Percentiles rank a stretch among this genome's conserved stretches.
These are phyloP conservation scores for Chloropicon primus DNA, from an alignment of 139 green algal genomes.

Conservation along the genomic window DNA sequence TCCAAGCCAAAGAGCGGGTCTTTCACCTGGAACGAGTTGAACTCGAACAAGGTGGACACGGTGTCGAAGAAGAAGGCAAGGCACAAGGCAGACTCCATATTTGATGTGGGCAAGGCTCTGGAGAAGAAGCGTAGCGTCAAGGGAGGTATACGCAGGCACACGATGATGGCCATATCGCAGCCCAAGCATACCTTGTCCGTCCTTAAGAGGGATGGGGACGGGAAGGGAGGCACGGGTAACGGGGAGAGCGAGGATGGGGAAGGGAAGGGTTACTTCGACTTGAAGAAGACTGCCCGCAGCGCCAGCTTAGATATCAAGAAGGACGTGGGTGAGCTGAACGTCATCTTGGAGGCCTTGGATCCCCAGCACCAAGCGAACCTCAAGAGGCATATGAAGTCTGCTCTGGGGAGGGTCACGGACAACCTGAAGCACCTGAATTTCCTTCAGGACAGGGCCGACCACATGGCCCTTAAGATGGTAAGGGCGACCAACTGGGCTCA, in stretches of 20 bases:
- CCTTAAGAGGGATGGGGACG: background rate
- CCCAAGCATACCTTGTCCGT: background rate
- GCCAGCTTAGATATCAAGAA: background rate
- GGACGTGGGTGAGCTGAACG: background rate
- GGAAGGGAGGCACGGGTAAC: background rate
- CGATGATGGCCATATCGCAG: background rate
- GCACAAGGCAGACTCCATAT: background rate
- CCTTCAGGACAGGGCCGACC: background rate
- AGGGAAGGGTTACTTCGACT: background rate
- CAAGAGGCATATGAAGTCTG: background rate
- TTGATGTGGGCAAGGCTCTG: background rate
- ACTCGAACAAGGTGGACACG: background rate
- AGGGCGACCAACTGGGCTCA: background rate
- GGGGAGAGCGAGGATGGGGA: background rate
- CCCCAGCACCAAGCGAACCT: background rate
- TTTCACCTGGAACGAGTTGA: background rate
- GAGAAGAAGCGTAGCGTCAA: background rate
- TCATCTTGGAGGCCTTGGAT: background rate
- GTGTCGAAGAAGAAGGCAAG: background rate
- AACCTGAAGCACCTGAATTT: background rate
- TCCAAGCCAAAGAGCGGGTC: background rate
- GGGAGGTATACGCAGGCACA: background rate
- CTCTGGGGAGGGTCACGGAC: background rate
- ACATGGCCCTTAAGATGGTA: background rate
- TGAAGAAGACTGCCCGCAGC: background rate